phyloP scores from a whole-genome alignment of 805 yeast genomes.

The Millerago galiae region DNA sequence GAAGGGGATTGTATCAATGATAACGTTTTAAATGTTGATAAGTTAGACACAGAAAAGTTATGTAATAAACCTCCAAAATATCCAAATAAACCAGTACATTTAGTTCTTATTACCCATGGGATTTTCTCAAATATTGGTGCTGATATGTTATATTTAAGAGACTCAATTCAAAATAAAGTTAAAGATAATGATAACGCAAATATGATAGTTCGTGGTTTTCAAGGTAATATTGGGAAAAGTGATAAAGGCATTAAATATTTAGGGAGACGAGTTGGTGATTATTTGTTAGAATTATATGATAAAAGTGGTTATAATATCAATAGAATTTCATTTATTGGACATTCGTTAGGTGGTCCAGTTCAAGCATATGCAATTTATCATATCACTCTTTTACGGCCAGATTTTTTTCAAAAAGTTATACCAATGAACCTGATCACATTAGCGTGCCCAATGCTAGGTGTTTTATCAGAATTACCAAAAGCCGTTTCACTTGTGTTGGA shows the following conservation, averaged over 20 bases:
- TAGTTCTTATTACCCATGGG: slow-evolving; percentile 87
- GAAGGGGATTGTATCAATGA: not conserved
- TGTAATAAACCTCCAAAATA: slow-evolving; percentile 67
- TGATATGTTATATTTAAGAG: slow-evolving; percentile 85
- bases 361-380: slow-evolving; percentile 90
- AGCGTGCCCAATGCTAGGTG: slow-evolving; percentile 88
- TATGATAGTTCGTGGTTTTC: slow-evolving; percentile 74
- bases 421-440: slow-evolving; percentile 78
- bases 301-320: slow-evolving; percentile 39
- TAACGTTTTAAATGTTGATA: slow-evolving; percentile 22
- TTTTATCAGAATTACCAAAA: slow-evolving; percentile 80
- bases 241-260: slow-evolving; percentile 81
- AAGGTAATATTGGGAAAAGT: slow-evolving; percentile 81
- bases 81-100: slow-evolving; percentile 57
- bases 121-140: slow-evolving; percentile 85
- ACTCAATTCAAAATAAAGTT: slow-evolving; percentile 50
- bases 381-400: slow-evolving; percentile 52
- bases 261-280: slow-evolving; percentile 77
- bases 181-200: slow-evolving; percentile 29
- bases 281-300: slow-evolving; percentile 39
- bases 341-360: slow-evolving; percentile 68
- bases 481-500: slow-evolving; percentile 79
- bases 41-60: slow-evolving; percentile 54
- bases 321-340: slow-evolving; percentile 82
- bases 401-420: slow-evolving; percentile 54